These are phyloP conservation scores for Spathaspora gorwiae DNA, from an alignment of 805 yeast species.

Conservation along the genomic window DNA sequence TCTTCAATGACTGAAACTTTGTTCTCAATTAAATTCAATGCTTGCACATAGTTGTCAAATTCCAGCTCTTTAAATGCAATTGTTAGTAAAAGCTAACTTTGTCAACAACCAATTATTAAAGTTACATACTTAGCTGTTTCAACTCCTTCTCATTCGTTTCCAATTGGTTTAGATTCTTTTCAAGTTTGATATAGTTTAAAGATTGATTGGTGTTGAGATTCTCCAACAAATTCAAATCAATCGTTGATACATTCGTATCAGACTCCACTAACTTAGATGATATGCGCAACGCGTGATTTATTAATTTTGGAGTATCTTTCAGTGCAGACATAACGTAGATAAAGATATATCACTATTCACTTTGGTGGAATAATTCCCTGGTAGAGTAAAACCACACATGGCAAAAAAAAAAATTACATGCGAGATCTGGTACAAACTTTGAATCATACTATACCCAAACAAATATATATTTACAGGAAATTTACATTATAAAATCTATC, in stretches of 20 bases:
- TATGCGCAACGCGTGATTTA: constrained; percentile 25
- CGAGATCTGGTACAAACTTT: too few species aligned
- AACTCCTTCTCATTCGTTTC: constrained; percentile 38
- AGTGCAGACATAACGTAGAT: constrained; percentile 19
- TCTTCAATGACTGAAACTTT: constrained; percentile 39
- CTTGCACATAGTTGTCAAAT: constrained; percentile 16
- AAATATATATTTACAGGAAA: constrained; percentile 1
- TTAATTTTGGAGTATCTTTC: constrained; percentile 25
- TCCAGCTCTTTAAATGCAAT: constrained; percentile 18
- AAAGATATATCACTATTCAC: not conserved
- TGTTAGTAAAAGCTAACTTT: constrained; percentile 5
- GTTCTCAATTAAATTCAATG: constrained; percentile 25
- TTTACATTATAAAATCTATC: constrained; percentile 28
- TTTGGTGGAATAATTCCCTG: not conserved
- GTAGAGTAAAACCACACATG: too few species aligned
- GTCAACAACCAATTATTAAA: not conserved
- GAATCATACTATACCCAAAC: not conserved
- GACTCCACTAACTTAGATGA: constrained; percentile 31
- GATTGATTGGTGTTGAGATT: constrained; percentile 58
- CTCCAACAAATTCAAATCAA: constrained; percentile 46
- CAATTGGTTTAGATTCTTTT: constrained; percentile 35
- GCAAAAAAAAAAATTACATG: too few species aligned
- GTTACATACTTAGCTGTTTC: constrained; percentile 19
- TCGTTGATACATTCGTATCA: constrained; percentile 38
- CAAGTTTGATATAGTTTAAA: constrained; percentile 44